A percentile compares a stretch with the other conserved stretches of the same genome.
These are phyloP conservation scores for Epichloe hybrida DNA, from an alignment of 2,329 filamentous ascomycete species.

Conservation along the genomic window DNA sequence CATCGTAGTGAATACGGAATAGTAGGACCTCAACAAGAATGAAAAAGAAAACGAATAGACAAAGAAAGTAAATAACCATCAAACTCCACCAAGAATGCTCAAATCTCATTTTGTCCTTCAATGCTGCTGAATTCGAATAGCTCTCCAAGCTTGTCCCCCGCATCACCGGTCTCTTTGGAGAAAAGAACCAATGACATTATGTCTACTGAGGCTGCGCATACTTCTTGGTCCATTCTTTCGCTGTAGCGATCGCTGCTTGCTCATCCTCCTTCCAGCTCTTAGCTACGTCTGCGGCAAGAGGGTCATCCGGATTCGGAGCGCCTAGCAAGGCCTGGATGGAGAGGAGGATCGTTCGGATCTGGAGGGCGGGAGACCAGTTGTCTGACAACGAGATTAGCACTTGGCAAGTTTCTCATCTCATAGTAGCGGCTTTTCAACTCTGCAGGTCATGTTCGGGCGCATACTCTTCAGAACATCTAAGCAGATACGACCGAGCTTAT, in stretches of 20 bases:
- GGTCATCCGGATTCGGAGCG: slow-evolving; percentile 94
- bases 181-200: not conserved
- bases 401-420: not conserved
- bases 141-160: not conserved
- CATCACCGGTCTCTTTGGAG: not conserved
- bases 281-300: slow-evolving; percentile 93
- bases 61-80: slow-evolving; percentile 3
- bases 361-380: slow-evolving; percentile 96
- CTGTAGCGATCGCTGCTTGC: slow-evolving; percentile 79
- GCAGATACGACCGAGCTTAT: slow-evolving; percentile 93
- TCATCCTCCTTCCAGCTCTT: slow-evolving; percentile 98
- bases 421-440: not conserved
- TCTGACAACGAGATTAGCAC: slow-evolving; percentile 36
- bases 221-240: slow-evolving; percentile 79
- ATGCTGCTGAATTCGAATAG: slow-evolving; percentile 4
- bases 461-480: slow-evolving; percentile 92
- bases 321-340: slow-evolving; percentile 95
- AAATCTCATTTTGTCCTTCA: slow-evolving; percentile 6
- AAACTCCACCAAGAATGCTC: slow-evolving; percentile 14
- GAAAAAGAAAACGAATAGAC: not conserved
- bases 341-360: slow-evolving; percentile 96
- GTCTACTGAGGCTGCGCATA: slow-evolving; percentile 47
- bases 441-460: slow-evolving; percentile 12
- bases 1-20: not conserved
- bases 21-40: not conserved